Evolutionary conservation across 352 stramenopile genomes (phyloP), one percentile per base, ranked within the genome.

Genomic region (Phytophthora multivora): DNA sequence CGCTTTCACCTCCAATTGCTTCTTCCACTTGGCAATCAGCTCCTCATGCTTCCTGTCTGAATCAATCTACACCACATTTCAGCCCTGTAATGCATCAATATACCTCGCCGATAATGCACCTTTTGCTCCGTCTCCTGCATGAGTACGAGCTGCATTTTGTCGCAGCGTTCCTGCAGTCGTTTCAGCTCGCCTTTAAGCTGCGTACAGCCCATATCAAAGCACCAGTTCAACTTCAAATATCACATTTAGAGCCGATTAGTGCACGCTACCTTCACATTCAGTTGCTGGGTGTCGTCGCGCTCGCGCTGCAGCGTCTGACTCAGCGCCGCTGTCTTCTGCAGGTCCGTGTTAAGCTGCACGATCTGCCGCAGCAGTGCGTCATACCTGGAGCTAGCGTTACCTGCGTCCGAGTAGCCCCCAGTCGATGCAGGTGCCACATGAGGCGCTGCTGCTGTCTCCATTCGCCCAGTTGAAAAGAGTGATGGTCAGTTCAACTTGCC

Each of bases 101-200:
- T 40, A 16, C 28, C 39, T 16, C 25, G 12, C 25, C 21, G 19
- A 28, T 31, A 19, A 33, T 46, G 1, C 13, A 90, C 85, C 65
- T 91, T 91, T 53, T 90, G 80, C 59, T 94, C 85, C 4, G 83
- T 94, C 41, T 91, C 85, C 54, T 90, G 79, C 78, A 94, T 85
- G 11, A 94, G 67, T 43, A 90, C 78, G 51, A 80, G 59, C 56
- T 92, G 81, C 51, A 92, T 72, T 66, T 91, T 91, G n/a, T 91
- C 83, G 33, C 80, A 90, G n/a, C 82, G 83, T 47, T 92, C 83
- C 21, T 90, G 72, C 19, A 89, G 66, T 11, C 81, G 75, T 69
- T 89, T 88, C 28, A 61, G 39, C 19, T 92, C 85, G 11, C 85
- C 70, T 48, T 77, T 83, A 3, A 94, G 69, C 85, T 94, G 10